A percentile compares a stretch with the other conserved stretches of the same genome.
These are phyloP conservation scores for Fusarium phyllophilum DNA, from an alignment of 2,329 filamentous ascomycete species.

Conservation along the genomic window DNA sequence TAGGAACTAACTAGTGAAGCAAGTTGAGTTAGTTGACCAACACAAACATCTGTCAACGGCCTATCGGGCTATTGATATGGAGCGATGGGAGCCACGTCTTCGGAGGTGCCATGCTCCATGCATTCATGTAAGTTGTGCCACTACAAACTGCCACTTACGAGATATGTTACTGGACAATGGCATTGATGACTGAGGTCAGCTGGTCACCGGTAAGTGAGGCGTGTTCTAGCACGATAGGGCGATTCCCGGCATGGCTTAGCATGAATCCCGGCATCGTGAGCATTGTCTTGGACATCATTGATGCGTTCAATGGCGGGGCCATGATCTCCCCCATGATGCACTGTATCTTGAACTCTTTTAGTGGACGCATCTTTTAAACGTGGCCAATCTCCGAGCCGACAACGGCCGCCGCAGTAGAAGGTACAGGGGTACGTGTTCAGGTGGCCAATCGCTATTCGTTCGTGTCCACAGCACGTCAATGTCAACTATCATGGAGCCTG, in stretches of 20 bases:
- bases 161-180: conserved; percentile 24
- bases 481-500: conserved; percentile 19
- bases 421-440: conserved; percentile 12
- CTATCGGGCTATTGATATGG: conserved; percentile 20
- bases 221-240: conserved; percentile 17
- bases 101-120: conserved; percentile 7
- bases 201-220: conserved; percentile 29
- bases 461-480: conserved; percentile 33
- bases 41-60: conserved; percentile 1
- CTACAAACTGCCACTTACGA: conserved; percentile 18
- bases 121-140: conserved; percentile 37
- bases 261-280: conserved; percentile 11
- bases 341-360: conserved; percentile 18
- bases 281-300: conserved; percentile 16
- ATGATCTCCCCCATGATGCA: conserved; percentile 22
- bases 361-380: conserved; percentile 15
- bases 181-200: conserved; percentile 31
- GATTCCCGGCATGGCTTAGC: conserved; percentile 32
- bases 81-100: conserved; percentile 25
- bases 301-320: conserved; percentile 11
- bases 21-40: conserved; percentile 4
- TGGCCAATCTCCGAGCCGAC: conserved; percentile 26
- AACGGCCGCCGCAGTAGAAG: conserved; percentile 10
- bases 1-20: not conserved
- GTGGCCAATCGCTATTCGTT: conserved; percentile 34